phyloP scores from a whole-genome alignment of 225 moss, liverwort and hornwort species.

The Physcomitrellopsis africana region DNA sequence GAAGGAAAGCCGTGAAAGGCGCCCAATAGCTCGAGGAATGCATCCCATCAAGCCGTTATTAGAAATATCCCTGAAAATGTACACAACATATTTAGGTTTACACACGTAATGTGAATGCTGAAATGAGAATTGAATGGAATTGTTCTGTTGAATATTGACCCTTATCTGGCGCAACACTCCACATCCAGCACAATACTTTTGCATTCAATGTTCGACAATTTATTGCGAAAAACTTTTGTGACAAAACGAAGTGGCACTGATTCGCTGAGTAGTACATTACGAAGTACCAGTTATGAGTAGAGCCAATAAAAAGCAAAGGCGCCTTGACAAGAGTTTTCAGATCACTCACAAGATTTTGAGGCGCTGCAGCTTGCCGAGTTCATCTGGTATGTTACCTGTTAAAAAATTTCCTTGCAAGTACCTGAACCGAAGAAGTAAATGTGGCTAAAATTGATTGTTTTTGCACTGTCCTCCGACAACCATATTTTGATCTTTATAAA shows the following conservation, averaged over 20 bases:
- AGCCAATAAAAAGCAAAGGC: background rate
- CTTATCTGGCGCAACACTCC: background rate
- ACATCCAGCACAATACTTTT: background rate
- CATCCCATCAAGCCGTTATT: conserved; percentile 58
- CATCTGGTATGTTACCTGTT: conserved; percentile 65
- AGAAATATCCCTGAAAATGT: conserved; percentile 50
- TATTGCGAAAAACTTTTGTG: background rate
- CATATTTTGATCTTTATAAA: background rate
- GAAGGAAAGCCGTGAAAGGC: conserved; percentile 40
- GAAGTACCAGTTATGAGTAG: background rate
- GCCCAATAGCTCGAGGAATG: conserved; percentile 51
- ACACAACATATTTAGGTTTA: background rate
- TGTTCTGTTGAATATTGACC: background rate
- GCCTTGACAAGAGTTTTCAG: background rate
- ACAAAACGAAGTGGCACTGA: background rate
- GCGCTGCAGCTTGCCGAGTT: conserved; percentile 52
- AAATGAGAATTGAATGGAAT: background rate
- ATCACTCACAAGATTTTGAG: conserved; percentile 71
- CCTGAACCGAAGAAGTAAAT: conserved; percentile 45
- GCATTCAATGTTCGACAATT: background rate
- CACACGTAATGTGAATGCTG: background rate
- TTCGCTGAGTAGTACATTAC: background rate
- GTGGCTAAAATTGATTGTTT: background rate
- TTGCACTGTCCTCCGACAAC: background rate
- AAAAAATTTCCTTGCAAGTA: conserved; percentile 78